A percentile compares a stretch with the other conserved stretches of the same genome.
Conservation (phyloP, 2,329 filamentous ascomycete species). For the Pezicula carpinea region DNA sequence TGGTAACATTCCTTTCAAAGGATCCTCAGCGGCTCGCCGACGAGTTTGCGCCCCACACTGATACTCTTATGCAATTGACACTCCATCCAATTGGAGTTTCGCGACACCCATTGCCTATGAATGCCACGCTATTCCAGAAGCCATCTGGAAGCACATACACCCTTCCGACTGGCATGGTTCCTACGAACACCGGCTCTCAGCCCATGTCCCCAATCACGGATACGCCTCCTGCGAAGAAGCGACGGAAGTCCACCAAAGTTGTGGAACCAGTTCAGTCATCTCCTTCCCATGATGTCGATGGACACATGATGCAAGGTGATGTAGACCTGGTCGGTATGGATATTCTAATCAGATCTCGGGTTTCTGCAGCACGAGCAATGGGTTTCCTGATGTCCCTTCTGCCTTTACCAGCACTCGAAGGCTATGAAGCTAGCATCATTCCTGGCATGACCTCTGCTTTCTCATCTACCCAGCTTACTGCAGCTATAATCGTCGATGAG, state of each 20-base stretch:
- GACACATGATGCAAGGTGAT: conserved; percentile 96
- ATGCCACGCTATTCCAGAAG: conserved; percentile 81
- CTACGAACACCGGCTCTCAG: conserved; percentile 33
- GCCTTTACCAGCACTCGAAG: conserved; percentile 56
- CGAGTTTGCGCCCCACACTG: conserved; percentile 71
- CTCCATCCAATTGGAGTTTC: conserved; percentile 90
- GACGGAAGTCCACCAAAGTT: conserved; percentile 54
- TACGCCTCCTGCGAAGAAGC: conserved; percentile 19
- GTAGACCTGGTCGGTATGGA: conserved; percentile 91
- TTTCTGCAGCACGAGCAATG: conserved; percentile 82
- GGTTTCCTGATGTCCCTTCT: conserved; percentile 77
- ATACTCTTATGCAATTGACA: conserved; percentile 77
- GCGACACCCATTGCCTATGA: conserved; percentile 88
- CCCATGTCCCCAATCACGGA: conserved; percentile 41
- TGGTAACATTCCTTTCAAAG: conserved; percentile 63
- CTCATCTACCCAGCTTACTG: conserved; percentile 80
- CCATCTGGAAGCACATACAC: conserved; percentile 85
- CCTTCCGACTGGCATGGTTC: conserved; percentile 39
- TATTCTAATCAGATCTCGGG: conserved; percentile 79
- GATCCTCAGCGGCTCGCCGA: conserved; percentile 60
- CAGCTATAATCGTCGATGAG: conserved; percentile 82
- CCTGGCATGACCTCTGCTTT: conserved; percentile 66
- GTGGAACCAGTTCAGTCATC: conserved; percentile 60
- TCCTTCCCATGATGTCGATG: conserved; percentile 93
- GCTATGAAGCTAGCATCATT: conserved; percentile 61